phyloP scores from a whole-genome alignment of 2,329 filamentous ascomycete species.

The Chlorencoelia australis region DNA sequence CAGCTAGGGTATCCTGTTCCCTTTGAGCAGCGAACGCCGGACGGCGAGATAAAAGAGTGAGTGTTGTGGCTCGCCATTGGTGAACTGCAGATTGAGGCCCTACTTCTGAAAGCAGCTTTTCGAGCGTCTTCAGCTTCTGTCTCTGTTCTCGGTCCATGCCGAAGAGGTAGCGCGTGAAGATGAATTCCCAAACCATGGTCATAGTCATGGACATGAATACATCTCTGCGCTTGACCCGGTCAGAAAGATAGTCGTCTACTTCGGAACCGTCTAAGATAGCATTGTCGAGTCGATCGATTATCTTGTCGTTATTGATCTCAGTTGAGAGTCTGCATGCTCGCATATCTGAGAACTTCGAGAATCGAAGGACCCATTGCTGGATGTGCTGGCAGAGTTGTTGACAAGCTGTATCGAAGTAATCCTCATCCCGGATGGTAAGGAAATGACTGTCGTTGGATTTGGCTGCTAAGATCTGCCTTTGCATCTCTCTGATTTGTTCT shows the following conservation, averaged over 20 bases:
- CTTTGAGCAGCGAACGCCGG: conserved; percentile 74
- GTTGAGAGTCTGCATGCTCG: conserved; percentile 72
- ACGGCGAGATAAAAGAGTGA: conserved; percentile 77
- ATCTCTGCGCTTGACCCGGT: conserved; percentile 80
- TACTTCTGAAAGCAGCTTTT: conserved; percentile 83
- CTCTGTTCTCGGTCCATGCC: conserved; percentile 97
- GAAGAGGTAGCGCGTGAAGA: conserved; percentile 96
- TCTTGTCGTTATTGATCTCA: conserved; percentile 84
- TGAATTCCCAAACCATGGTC: conserved; percentile 98
- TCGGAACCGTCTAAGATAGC: conserved; percentile 89
- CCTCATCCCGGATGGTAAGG: conserved; percentile 73
- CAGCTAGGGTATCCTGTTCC: conserved; percentile 83
- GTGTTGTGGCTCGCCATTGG: conserved; percentile 91
- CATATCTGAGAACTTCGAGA: conserved; percentile 95
- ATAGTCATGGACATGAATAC: conserved; percentile 98
- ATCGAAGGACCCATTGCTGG: conserved; percentile 94
- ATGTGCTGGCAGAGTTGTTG: conserved; percentile 93
- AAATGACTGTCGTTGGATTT: conserved; percentile 60
- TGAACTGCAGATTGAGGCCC: conserved; percentile 83
- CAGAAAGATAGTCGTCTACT: conserved; percentile 76
- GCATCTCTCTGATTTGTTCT: conserved; percentile 47
- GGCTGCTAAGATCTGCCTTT: conserved; percentile 46
- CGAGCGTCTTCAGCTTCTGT: conserved; percentile 91
- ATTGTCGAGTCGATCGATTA: conserved; percentile 90
- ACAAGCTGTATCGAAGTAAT: conserved; percentile 90